phyloP scores from a whole-genome alignment of 2,329 filamentous ascomycete species.

The Aciculosporium take region DNA sequence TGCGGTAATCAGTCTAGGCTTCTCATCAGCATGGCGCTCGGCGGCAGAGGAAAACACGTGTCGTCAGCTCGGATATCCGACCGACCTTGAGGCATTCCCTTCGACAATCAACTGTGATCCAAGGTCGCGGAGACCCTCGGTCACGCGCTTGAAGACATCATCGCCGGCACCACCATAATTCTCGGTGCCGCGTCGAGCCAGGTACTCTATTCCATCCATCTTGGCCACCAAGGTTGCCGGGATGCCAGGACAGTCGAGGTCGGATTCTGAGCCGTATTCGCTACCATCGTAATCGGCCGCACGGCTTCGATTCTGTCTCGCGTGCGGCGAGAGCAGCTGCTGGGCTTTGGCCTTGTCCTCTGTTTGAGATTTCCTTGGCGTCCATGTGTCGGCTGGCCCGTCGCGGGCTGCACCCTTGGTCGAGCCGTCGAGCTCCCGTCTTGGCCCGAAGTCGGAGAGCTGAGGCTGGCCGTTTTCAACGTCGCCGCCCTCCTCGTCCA shows the following conservation, averaged over 20 bases:
- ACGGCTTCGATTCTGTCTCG: constrained; percentile 34
- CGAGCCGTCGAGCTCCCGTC: not conserved
- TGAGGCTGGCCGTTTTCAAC: constrained; percentile 23
- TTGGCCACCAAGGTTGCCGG: constrained; percentile 50
- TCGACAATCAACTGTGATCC: constrained; percentile 60
- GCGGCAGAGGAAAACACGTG: not conserved
- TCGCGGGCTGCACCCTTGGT: constrained; percentile 1
- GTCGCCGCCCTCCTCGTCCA: constrained; percentile 45
- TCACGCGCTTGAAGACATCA: constrained; percentile 53
- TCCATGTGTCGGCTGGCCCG: constrained; percentile 9
- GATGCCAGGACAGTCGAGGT: constrained; percentile 55
- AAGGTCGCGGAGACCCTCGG: constrained; percentile 56
- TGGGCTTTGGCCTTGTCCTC: constrained; percentile 23
- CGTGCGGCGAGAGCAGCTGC: constrained; percentile 28
- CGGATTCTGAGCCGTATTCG: constrained; percentile 59
- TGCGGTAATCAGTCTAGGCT: constrained; percentile 55
- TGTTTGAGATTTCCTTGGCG: constrained; percentile 21
- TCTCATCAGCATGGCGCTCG: not conserved
- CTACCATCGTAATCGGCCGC: constrained; percentile 55
- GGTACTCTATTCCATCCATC: constrained; percentile 58
- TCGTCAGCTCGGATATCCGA: constrained; percentile 20
- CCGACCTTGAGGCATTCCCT: constrained; percentile 54
- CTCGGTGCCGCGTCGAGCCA: constrained; percentile 52
- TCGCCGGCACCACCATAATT: constrained; percentile 51
- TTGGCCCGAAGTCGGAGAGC: not conserved